phyloP scores from a whole-genome alignment of 1,139 yeast species.

The Yamadazyma dendronema region DNA sequence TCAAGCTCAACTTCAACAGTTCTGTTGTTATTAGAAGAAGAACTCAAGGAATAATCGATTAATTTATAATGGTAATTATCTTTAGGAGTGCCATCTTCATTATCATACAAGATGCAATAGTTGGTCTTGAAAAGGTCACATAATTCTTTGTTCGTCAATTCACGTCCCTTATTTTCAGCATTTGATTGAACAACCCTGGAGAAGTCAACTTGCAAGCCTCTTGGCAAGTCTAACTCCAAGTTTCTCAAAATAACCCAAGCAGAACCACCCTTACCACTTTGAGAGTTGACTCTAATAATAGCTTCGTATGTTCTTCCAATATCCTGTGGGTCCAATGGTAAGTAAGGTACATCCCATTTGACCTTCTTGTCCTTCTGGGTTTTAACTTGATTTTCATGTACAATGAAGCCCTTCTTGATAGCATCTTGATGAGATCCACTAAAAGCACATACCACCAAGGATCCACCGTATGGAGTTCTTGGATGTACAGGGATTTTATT shows the following conservation, averaged over 20 bases:
- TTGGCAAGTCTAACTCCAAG: conserved; percentile 48
- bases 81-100: conserved; percentile 36
- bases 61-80: conserved; percentile 40
- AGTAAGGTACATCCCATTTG: conserved; percentile 45
- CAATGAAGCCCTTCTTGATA: conserved; percentile 45
- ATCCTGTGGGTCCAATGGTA: conserved; percentile 50
- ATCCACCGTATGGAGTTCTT: conserved; percentile 50
- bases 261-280: conserved; percentile 52
- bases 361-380: conserved; percentile 20
- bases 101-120: conserved; percentile 35
- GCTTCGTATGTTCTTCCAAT: conserved; percentile 52
- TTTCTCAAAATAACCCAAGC: conserved; percentile 51
- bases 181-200: conserved; percentile 37
- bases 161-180: conserved; percentile 46
- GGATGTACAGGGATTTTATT: conserved; percentile 48
- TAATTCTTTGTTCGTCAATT: conserved; percentile 44
- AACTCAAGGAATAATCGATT: conserved; percentile 49
- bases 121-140: conserved; percentile 35
- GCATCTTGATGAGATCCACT: conserved; percentile 53
- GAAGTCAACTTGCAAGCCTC: conserved; percentile 44
- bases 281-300: conserved; percentile 51
- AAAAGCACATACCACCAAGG: conserved; percentile 49
- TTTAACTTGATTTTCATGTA: conserved; percentile 28
- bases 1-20: conserved; percentile 12
- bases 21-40: conserved; percentile 21